phyloP scores from a whole-genome alignment of 805 yeast species.

The Hanseniaspora singularis region DNA sequence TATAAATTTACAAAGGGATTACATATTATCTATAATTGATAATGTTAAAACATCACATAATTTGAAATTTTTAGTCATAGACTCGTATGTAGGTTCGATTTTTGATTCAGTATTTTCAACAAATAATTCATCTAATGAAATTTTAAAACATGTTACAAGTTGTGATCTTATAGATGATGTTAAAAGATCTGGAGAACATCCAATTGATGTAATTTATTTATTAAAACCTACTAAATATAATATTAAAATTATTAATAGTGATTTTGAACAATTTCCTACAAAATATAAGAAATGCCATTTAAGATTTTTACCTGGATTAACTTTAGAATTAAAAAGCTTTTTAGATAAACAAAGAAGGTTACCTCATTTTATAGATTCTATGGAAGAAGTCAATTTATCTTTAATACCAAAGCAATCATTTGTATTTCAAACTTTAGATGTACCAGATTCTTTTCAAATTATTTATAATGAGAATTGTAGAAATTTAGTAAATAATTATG shows the following conservation, averaged over 20 bases:
- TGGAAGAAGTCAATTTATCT: slow-evolving; percentile 37
- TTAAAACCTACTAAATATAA: slow-evolving; percentile 57
- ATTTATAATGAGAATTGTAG: slow-evolving; percentile 57
- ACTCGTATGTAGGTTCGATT: slow-evolving; percentile 40
- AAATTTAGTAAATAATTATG: slow-evolving; percentile 47
- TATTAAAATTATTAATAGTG: slow-evolving; percentile 66
- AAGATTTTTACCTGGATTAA: slow-evolving; percentile 54
- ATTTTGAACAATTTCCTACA: slow-evolving; percentile 50
- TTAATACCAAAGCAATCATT: slow-evolving; percentile 57
- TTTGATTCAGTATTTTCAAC: slow-evolving; percentile 35
- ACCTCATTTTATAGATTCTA: slow-evolving; percentile 24
- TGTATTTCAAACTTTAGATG: slow-evolving; percentile 54
- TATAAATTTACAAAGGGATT: slow-evolving; percentile 30
- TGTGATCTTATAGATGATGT: slow-evolving; percentile 49
- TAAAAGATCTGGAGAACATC: slow-evolving; percentile 46
- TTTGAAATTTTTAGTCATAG: slow-evolving; percentile 44
- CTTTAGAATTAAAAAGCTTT: slow-evolving; percentile 24
- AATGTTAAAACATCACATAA: slow-evolving; percentile 35
- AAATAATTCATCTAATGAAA: slow-evolving; percentile 32
- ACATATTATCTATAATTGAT: slow-evolving; percentile 30
- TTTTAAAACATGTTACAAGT: slow-evolving; percentile 47
- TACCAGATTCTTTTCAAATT: slow-evolving; percentile 51
- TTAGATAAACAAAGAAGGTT: slow-evolving; percentile 26
- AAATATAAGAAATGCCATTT: slow-evolving; percentile 67
- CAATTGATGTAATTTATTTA: slow-evolving; percentile 70